Evolutionary conservation across 2,329 filamentous ascomycete species (phyloP), one percentile per base, ranked within the genome.

Genomic region (Fusarium caatingaense): DNA sequence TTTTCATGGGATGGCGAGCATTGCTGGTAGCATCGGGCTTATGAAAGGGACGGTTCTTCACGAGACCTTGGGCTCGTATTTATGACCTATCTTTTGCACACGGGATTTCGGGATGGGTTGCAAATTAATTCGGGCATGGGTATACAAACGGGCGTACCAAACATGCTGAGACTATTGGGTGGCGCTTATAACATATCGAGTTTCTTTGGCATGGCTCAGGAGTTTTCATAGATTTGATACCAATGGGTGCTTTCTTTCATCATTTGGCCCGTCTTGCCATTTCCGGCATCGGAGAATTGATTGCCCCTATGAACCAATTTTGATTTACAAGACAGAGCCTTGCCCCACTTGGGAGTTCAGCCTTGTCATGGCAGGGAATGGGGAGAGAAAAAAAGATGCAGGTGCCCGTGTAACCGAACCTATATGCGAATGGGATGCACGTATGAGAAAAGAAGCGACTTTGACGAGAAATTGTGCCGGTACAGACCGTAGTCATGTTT

Each of bases 291-390:
- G 60, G 64, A 59, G 47, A 53, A 65, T 62, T 69, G 16, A 64
- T 67, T 64, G 69, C 47, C 72, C 51, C 72, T 74, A 72, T 75
- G 47, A 66, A 58, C 67, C 64, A 45, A 28, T 23, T 25, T 49
- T 42, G 50, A 75, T 75, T 75, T 72, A 51, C 23, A 73, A 37
- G 21, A 32, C 25, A 58, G 50, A 63, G 65, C 46, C 53, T 60
- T 45, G 51, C 37, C 23, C 10, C 13, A 55, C 51, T 6, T n/a
- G 15, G 8, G 8, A 16, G 20, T 27, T 47, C 27, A 46, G 41
- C 20, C 27, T 46, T 32, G 27, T 7, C 18, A 9, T 3, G 21
- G 12, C 12, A 6, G 10, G 9, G 18, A 28, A 21, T 25, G 18
- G 5, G 18, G 15, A 20, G 23, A 9, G 8, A 5, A 15, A 28